phyloP scores from a whole-genome alignment of 2,329 filamentous ascomycete genomes.

The Zasmidium cellare region DNA sequence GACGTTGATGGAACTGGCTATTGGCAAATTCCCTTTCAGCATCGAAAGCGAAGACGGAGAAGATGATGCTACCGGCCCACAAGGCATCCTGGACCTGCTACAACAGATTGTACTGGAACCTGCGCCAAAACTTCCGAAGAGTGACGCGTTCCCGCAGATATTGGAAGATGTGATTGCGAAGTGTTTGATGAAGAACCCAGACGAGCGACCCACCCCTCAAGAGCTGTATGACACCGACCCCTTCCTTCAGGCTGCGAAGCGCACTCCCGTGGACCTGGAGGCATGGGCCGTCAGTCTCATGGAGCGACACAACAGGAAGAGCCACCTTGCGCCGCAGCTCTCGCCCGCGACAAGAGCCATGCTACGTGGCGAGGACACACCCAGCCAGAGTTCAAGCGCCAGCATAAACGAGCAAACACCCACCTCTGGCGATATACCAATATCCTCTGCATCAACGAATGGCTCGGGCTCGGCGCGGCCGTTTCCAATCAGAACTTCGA shows the following conservation, averaged over 20 bases:
- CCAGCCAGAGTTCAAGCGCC: slow-evolving; percentile 20
- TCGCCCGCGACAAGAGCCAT: slow-evolving; percentile 78
- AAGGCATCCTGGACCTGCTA: slow-evolving; percentile 91
- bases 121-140: slow-evolving; percentile 89
- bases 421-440: slow-evolving; percentile 32
- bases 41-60: slow-evolving; percentile 79
- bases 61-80: slow-evolving; percentile 68
- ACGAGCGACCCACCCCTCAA: slow-evolving; percentile 85
- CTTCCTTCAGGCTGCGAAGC: slow-evolving; percentile 93
- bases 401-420: slow-evolving; percentile 27
- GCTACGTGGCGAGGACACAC: slow-evolving; percentile 52
- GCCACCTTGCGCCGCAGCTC: slow-evolving; percentile 78
- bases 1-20: slow-evolving; percentile 93
- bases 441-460: slow-evolving; percentile 25
- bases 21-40: slow-evolving; percentile 94
- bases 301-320: slow-evolving; percentile 93
- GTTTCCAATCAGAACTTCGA: slow-evolving; percentile 46
- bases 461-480: slow-evolving; percentile 34
- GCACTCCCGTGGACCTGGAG: slow-evolving; percentile 89
- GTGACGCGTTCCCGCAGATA: slow-evolving; percentile 92
- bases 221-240: slow-evolving; percentile 91
- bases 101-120: slow-evolving; percentile 98
- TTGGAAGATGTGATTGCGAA: slow-evolving; percentile 97
- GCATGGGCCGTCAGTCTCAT: slow-evolving; percentile 94
- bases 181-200: slow-evolving; percentile 86